Evolutionary conservation across 768 basidiomycete genomes (phyloP), one percentile per base, ranked within the genome.

Genomic region (Holtermannia corniformis): DNA sequence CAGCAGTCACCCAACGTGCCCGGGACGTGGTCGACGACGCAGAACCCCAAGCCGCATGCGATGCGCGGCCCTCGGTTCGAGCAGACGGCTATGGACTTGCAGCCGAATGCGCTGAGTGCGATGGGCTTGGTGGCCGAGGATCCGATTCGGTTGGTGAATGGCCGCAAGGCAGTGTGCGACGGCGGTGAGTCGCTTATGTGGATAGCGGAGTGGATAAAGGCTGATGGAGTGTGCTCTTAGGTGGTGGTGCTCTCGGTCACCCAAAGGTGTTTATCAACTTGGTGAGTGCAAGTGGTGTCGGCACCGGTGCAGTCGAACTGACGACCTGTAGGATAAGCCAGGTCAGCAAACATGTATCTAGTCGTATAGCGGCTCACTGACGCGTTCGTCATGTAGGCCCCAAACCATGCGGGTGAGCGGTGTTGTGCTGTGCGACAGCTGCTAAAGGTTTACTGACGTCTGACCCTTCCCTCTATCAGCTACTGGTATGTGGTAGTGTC

Each of bases 261-360:
- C 95, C 95, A 4, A 92, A 90, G 77, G 82, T 97, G 55, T 58
- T 43, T 67, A 90, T 99, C 72, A 97, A 97, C 76, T 72, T 99
- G 70, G 91, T 90, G 62, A 55, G 86, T 75, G 40, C 16, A 41
- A 41, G 14, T 25, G 21, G 40, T 37, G 40, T 21, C 14, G 7
- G 22, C 27, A 49, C 5, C 2, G 2, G 4, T 19, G 14, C 25
- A 20, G 20, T 44, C n/a, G 4, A 26, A 45, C 56, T 51, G 50
- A 52, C 20, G n/a, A 55, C 20, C 49, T 19, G n/a, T 54, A 90
- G 87, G 90, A 97, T 77, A 82, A 88, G 73, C 82, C 86, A 50
- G 86, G 88, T 55, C 47, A 20, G 46, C 50, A 20, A 21, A 11
- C 19, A 42, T 2, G 12, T 25, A 27, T 23, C 21, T 53, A 19